These are phyloP conservation scores for Phytopythium oedochilum DNA, from an alignment of 352 stramenopile genomes.

Conservation along the genomic window DNA sequence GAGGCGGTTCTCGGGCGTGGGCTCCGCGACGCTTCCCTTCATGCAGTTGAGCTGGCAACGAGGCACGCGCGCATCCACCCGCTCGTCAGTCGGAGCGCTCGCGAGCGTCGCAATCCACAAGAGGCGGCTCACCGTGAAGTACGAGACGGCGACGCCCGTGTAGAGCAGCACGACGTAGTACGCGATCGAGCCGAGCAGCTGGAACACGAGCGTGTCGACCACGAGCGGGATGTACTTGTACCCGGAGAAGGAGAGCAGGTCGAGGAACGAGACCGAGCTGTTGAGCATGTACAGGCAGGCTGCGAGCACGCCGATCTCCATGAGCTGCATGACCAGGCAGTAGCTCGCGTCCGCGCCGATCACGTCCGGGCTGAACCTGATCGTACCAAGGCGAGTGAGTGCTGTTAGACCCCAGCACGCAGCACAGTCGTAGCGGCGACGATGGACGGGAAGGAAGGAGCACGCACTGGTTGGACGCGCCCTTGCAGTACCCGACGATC, in stretches of 20 bases:
- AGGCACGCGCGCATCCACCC: not conserved
- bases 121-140: slow-evolving; percentile 87
- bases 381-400: slow-evolving; percentile 6
- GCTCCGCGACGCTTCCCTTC: slow-evolving; percentile 79
- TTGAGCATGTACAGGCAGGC: slow-evolving; percentile 94
- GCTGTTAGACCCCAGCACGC: not conserved
- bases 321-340: slow-evolving; percentile 86
- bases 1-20: slow-evolving; percentile 60
- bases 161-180: slow-evolving; percentile 94
- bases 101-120: not conserved
- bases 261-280: slow-evolving; percentile 91
- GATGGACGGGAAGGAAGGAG: too few relatives aligned
- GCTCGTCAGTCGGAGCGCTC: not conserved
- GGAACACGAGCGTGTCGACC: slow-evolving; percentile 91
- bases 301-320: slow-evolving; percentile 92
- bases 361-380: slow-evolving; percentile 95
- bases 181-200: slow-evolving; percentile 73
- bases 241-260: slow-evolving; percentile 96
- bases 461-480: slow-evolving; percentile 86
- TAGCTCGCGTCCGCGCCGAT: slow-evolving; percentile 92
- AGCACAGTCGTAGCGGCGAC: not conserved
- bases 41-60: slow-evolving; percentile 76
- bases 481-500: slow-evolving; percentile 95
- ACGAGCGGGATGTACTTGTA: slow-evolving; percentile 99
- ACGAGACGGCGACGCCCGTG: slow-evolving; percentile 90